Evolutionary conservation across 768 basidiomycete genomes (phyloP), one percentile per base, ranked within the genome.

Genomic region (Sutorius australiensis): DNA sequence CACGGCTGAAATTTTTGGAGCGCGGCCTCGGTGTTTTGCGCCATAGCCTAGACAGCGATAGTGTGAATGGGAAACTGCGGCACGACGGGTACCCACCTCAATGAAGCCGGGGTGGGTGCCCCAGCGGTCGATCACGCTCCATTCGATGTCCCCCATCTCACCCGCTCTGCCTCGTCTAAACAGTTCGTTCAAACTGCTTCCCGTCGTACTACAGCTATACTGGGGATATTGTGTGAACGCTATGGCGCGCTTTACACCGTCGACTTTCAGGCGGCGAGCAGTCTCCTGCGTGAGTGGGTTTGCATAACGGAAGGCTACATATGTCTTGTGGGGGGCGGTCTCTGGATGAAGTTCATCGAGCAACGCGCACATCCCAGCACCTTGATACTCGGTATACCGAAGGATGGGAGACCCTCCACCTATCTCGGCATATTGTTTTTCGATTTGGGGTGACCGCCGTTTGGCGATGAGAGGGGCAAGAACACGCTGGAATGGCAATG

Each of bases 221-320:
- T 99, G 97, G 1, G 97, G 97, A 69, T 99, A 99, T 71, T 99
- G 97, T 3, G 92, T 92, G 74, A 99, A 99, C 17, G 95, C 97
- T 27, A 99, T 76, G 0, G 95, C 97, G 57, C 95, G 77, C 68
- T 80, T 87, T 31, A 99, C 92, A 19, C 95, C 93, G 66, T 98
- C 97, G 48, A 75, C 80, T 72, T 83, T 84, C 87, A 99, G 86
- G 69, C 91, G 84, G 50, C 75, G 79, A 11, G 92, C 80, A 27
- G 89, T 87, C 64, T 85, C 84, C 61, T 87, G 84, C 27, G 94
- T 97, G 52, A 98, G 74, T 4, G 95, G 97, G 38, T 82, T 78
- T 24, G 90, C 93, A 69, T 99, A 92, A 53, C 97, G 87, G 73
- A 99, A 99, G 10, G 93, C 93, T 61, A 94, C 87, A 70, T 99